Conservation (phyloP, 305 asterid species). For the Fraxinus paxiana region DNA sequence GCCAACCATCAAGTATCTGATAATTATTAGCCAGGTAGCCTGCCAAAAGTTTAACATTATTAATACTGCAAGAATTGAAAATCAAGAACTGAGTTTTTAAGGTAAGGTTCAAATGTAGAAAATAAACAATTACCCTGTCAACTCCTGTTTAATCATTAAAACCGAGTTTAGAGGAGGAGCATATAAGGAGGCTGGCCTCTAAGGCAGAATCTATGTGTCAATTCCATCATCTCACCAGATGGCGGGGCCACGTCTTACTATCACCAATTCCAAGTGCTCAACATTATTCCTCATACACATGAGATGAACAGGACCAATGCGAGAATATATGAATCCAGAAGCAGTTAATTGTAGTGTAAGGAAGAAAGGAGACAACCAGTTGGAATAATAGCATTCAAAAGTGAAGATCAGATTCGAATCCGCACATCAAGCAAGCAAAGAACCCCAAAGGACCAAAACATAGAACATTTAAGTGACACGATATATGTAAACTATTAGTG, state of each 20-base stretch:
- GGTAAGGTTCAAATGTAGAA: slow-evolving; percentile 24
- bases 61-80: slow-evolving; percentile 35
- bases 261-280: slow-evolving; percentile 27
- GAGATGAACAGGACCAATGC: slow-evolving; percentile 36
- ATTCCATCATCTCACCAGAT: slow-evolving; percentile 33
- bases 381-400: slow-evolving; percentile 58
- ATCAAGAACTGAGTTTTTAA: slow-evolving; percentile 13
- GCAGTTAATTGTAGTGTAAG: slow-evolving; percentile 42
- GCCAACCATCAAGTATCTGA: slow-evolving; percentile 58
- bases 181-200: slow-evolving; percentile 34
- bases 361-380: slow-evolving; percentile 59
- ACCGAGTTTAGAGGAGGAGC: slow-evolving; percentile 30
- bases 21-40: slow-evolving; percentile 52
- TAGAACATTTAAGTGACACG: slow-evolving; percentile 53
- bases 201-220: slow-evolving; percentile 33
- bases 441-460: slow-evolving; percentile 41
- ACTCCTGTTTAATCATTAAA: slow-evolving; percentile 35
- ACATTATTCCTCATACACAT: slow-evolving; percentile 35
- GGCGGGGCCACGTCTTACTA: slow-evolving; percentile 26
- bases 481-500: slow-evolving; percentile 46
- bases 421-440: slow-evolving; percentile 49
- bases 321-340: slow-evolving; percentile 49
- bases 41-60: slow-evolving; percentile 56
- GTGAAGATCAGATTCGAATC: slow-evolving; percentile 36
- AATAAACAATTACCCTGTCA: slow-evolving; percentile 48